These are phyloP conservation scores for Oryza officinalis DNA, from an alignment of 176 grass and related monocot species.

Conservation along the genomic window DNA sequence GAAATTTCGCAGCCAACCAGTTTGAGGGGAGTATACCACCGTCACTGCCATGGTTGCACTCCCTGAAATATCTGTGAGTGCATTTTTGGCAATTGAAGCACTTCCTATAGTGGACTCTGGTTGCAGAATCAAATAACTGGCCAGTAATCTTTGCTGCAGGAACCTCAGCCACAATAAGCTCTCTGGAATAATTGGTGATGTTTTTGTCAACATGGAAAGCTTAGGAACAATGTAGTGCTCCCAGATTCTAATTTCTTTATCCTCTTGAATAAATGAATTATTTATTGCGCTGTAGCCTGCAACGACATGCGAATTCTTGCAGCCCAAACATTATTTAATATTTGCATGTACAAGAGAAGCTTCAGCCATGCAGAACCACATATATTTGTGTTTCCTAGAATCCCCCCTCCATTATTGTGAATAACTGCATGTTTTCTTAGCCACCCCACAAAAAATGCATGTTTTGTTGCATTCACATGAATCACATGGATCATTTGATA, in stretches of 20 bases:
- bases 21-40: slow-evolving; percentile 66
- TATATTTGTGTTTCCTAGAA: neutral
- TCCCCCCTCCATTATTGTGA: slow-evolving; percentile 1
- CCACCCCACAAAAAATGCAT: neutral
- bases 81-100: slow-evolving; percentile 21
- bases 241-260: slow-evolving; percentile 13
- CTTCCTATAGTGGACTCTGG: slow-evolving; percentile 9
- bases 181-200: slow-evolving; percentile 73
- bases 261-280: slow-evolving; percentile 27
- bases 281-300: slow-evolving; percentile 15
- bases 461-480: slow-evolving; percentile 14
- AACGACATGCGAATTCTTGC: neutral
- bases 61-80: slow-evolving; percentile 79
- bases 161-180: slow-evolving; percentile 83
- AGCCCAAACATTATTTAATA: slow-evolving; percentile 19
- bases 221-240: slow-evolving; percentile 67
- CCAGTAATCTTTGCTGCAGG: slow-evolving; percentile 42
- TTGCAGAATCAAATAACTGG: slow-evolving; percentile 19
- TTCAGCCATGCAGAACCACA: neutral
- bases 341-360: slow-evolving; percentile 21
- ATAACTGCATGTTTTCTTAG: neutral
- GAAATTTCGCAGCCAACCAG: slow-evolving; percentile 77
- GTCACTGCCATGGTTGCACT: slow-evolving; percentile 63
- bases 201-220: slow-evolving; percentile 64
- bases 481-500: slow-evolving; percentile 22